These are phyloP conservation scores for Lineolata rhizophorae DNA, from an alignment of 495 filamentous ascomycete genomes.

Conservation along the genomic window DNA sequence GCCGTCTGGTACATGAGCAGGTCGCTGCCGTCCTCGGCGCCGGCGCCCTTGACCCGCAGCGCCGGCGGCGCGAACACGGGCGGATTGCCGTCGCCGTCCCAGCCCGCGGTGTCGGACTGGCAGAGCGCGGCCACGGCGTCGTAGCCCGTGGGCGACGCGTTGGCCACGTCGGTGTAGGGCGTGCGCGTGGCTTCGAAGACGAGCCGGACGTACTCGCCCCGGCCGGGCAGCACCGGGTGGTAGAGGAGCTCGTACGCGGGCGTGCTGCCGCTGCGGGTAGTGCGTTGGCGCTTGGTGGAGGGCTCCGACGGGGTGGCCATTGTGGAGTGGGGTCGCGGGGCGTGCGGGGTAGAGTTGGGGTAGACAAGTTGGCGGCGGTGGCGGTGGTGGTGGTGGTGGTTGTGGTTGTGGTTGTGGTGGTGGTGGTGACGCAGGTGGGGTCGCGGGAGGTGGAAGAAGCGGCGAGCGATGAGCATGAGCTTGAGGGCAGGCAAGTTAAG, in stretches of 20 bases:
- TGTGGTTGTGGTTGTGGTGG: no score
- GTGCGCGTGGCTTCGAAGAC: slow-evolving; percentile 36
- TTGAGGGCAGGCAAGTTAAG: no score
- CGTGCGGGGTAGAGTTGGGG: no score
- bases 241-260: slow-evolving; percentile 33
- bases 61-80: slow-evolving; percentile 39
- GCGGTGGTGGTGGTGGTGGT: no score
- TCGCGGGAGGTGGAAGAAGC: no score
- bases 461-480: no score
- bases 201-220: slow-evolving; percentile 43
- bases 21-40: slow-evolving; percentile 12
- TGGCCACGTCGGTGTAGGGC: slow-evolving; percentile 34
- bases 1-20: slow-evolving; percentile 38
- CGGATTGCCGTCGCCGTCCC: slow-evolving; percentile 24
- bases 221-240: slow-evolving; percentile 40
- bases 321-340: no score
- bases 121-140: slow-evolving; percentile 8
- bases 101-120: slow-evolving; percentile 5
- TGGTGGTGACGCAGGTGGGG: no score
- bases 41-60: slow-evolving; percentile 29
- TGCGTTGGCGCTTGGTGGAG: not conserved
- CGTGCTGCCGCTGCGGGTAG: not conserved
- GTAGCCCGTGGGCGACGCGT: slow-evolving; percentile 17
- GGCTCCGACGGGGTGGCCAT: not conserved
- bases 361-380: no score